A percentile compares a stretch with the other conserved stretches of the same genome.
Evolutionary conservation across 1,284 basidiomycete species (phyloP).

Genomic region (Boletus smithii): DNA sequence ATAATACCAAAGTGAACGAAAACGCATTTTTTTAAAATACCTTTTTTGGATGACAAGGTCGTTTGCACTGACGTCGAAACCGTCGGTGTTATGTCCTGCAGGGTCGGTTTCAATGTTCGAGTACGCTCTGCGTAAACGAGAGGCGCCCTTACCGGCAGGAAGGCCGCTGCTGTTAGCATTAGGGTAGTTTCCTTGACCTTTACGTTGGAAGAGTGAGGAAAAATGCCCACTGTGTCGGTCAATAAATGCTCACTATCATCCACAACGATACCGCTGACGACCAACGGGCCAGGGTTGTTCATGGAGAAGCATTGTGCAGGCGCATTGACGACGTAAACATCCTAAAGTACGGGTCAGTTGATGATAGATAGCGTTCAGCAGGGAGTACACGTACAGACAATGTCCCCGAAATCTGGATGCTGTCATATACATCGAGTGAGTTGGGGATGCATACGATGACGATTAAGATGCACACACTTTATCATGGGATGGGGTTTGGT

Average conservation of each 20-base stretch:
- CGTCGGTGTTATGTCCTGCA: slow-evolving; percentile 51
- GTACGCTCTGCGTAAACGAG: background rate
- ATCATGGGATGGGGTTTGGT: slow-evolving; percentile 51
- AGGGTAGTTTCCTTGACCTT: slow-evolving; percentile 39
- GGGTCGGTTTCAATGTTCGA: background rate
- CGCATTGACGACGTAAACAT: slow-evolving; percentile 45
- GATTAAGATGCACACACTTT: slow-evolving; percentile 33
- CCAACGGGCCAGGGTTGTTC: slow-evolving; percentile 29
- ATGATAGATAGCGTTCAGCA: background rate
- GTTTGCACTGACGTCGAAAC: slow-evolving; percentile 47
- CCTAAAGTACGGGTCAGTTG: slow-evolving; percentile 16
- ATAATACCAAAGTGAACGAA: background rate
- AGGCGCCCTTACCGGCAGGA: slow-evolving; percentile 24
- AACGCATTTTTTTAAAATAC: slow-evolving; percentile 32
- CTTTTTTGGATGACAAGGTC: slow-evolving; percentile 42
- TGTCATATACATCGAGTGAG: too few species aligned
- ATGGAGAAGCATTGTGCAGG: slow-evolving; percentile 41
- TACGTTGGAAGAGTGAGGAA: background rate
- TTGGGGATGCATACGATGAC: too few species aligned
- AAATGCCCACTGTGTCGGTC: background rate
- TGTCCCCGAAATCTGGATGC: slow-evolving; percentile 27
- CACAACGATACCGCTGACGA: slow-evolving; percentile 37
- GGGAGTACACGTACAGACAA: slow-evolving; percentile 18
- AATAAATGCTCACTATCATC: slow-evolving; percentile 39
- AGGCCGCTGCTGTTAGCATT: slow-evolving; percentile 20